Evolutionary conservation across 179 eudicot genomes (phyloP).

Genomic region (Silene noctiflora): DNA sequence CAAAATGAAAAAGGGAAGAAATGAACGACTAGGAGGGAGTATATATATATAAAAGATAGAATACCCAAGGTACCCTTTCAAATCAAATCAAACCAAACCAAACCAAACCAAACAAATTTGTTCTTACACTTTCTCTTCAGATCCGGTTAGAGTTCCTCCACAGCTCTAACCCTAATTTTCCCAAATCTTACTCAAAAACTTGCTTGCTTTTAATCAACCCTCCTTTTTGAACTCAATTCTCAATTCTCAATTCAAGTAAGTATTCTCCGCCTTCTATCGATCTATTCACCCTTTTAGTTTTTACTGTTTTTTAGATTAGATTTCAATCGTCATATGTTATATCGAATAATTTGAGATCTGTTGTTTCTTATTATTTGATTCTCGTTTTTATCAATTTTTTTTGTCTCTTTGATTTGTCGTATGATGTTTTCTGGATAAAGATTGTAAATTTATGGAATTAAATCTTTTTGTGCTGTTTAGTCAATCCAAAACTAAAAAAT

Average conservation of each 20-base stretch:
- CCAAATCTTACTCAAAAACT: background rate
- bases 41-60: background rate
- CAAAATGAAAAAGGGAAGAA: too few species aligned
- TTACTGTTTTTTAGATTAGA: background rate
- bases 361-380: background rate
- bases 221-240: background rate
- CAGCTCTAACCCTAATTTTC: constrained; percentile 31
- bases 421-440: background rate
- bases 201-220: background rate
- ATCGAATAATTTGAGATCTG: background rate
- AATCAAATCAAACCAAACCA: too few species aligned
- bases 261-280: background rate
- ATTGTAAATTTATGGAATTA: background rate
- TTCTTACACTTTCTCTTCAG: constrained; percentile 13
- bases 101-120: background rate
- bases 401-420: background rate
- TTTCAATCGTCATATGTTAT: background rate
- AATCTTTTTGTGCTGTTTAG: background rate
- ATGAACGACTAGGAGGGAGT: too few species aligned
- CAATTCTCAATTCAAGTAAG: constrained; percentile 18
- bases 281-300: background rate
- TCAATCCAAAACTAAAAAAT: too few species aligned
- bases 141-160: constrained; percentile 34
- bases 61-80: constrained; percentile 1
- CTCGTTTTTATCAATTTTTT: background rate